Conservation (phyloP, 192 early-diverging fungal genomes). For the Mortierella claussenii region DNA sequence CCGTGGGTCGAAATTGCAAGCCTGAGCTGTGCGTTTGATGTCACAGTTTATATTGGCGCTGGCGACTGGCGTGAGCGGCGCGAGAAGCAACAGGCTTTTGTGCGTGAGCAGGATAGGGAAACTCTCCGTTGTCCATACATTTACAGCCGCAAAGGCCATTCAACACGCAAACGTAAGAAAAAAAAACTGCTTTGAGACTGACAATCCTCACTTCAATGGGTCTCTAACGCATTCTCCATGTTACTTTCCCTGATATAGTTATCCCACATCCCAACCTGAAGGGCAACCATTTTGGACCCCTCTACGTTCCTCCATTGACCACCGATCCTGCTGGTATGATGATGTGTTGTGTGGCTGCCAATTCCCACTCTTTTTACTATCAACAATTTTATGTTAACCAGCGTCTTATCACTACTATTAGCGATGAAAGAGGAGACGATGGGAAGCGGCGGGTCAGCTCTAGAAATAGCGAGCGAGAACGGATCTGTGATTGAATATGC, state of each 20-base stretch:
- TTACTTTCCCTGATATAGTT: slow-evolving; percentile 3
- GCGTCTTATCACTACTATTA: not conserved
- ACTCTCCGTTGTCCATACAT: slow-evolving; percentile 70
- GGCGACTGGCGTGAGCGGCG: slow-evolving; percentile 61
- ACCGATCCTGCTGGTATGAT: slow-evolving; percentile 49
- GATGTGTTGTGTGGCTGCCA: too few species aligned
- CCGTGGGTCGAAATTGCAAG: slow-evolving; percentile 78
- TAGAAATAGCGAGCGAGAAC: slow-evolving; percentile 36
- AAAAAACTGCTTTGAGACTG: not conserved
- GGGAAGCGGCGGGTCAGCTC: slow-evolving; percentile 17
- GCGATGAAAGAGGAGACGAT: slow-evolving; percentile 19
- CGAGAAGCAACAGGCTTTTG: slow-evolving; percentile 67
- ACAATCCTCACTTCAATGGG: not conserved
- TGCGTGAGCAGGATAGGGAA: slow-evolving; percentile 69
- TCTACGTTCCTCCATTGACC: slow-evolving; percentile 63
- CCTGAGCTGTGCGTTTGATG: slow-evolving; percentile 62
- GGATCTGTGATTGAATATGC: slow-evolving; percentile 39
- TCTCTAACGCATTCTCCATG: not conserved
- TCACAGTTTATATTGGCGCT: slow-evolving; percentile 65
- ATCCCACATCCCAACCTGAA: slow-evolving; percentile 33
- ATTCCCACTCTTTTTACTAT: too few species aligned
- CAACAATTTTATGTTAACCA: too few species aligned
- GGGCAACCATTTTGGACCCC: slow-evolving; percentile 57
- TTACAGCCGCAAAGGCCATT: slow-evolving; percentile 55
- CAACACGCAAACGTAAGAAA: not conserved